Percentiles rank a stretch among this genome's conserved stretches.
These are phyloP conservation scores for Verticillium isaacii DNA, from an alignment of 2,329 filamentous ascomycete species.

Conservation along the genomic window DNA sequence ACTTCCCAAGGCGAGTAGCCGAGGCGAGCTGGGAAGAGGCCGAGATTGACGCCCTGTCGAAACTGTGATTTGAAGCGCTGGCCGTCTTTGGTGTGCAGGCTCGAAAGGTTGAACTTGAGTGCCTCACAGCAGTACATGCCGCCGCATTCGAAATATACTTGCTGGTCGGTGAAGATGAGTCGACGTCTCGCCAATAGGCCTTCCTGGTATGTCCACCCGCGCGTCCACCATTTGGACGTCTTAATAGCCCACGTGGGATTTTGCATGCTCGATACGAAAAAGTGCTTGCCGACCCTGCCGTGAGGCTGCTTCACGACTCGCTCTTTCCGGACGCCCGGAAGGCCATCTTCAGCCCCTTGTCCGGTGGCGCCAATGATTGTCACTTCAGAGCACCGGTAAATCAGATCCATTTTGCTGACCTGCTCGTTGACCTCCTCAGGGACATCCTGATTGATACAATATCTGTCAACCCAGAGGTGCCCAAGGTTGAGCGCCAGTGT, in stretches of 20 bases:
- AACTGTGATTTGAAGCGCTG: not conserved
- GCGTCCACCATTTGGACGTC: slow-evolving; percentile 25
- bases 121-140: slow-evolving; percentile 31
- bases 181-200: slow-evolving; percentile 28
- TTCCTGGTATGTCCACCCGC: slow-evolving; percentile 36
- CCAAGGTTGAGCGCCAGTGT: slow-evolving; percentile 23
- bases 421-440: slow-evolving; percentile 11
- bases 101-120: slow-evolving; percentile 26
- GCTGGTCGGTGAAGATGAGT: slow-evolving; percentile 31
- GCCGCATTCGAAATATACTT: slow-evolving; percentile 34
- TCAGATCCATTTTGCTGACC: slow-evolving; percentile 29
- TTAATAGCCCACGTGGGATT: slow-evolving; percentile 18
- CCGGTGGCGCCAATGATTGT: slow-evolving; percentile 33
- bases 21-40: not conserved
- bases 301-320: slow-evolving; percentile 18
- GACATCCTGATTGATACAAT: slow-evolving; percentile 20
- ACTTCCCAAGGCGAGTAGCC: not conserved
- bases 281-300: slow-evolving; percentile 24
- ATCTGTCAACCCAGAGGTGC: slow-evolving; percentile 33
- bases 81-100: not conserved
- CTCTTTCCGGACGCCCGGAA: slow-evolving; percentile 23
- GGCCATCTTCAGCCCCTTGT: slow-evolving; percentile 23
- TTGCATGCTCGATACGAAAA: slow-evolving; percentile 26
- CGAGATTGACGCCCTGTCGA: not conserved
- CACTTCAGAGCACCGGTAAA: slow-evolving; percentile 27